Evolutionary conservation across 2,329 filamentous ascomycete species (phyloP), one percentile per base, ranked within the genome.

Genomic region (Paraphaeosphaeria sporulosa): DNA sequence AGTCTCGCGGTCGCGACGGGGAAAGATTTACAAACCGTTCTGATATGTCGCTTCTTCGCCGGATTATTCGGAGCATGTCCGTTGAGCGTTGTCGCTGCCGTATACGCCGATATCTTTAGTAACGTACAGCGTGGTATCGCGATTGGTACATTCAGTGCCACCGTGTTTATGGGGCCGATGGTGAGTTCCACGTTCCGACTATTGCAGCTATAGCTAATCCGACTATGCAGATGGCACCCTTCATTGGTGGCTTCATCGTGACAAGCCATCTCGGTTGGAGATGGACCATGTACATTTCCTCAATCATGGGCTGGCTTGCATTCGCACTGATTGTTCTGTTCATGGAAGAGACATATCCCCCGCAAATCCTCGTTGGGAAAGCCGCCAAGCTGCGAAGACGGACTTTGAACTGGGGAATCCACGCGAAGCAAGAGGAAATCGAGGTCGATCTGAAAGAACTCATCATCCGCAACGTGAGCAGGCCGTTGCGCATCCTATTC

Each of bases 381-480:
- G 85, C 85, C 3, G 73, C 80, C 3, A 84, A 86, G 61, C 71
- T 87, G 2, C 78, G 85, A 34, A 79, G 85, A 36, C 73, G 83
- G 27, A 87, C 85, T 1, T 82, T 82, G 70, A 87, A 87, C 62
- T 87, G 85, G 85, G 85, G 85, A 12, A 87, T 87, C 53, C 86
- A 88, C 66, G 86, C 86, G n/a, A 85, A 85, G 67, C 78, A 78
- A 54, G 84, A 85, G 63, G 82, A 84, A 73, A 82, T 85, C 51
- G 83, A 85, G 66, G 78, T 84, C 38, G 83, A 85, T 62, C 76
- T 85, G 59, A 76, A 74, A 6, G 82, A 84, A 57, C 70, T 85
- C 38, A 70, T 85, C 32, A 73, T 80, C 50, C 84, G 84, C 71
- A 86, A 86, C 67, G 83, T 86, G 62, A 82, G 78, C 62, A 79